These are phyloP conservation scores for Ogataea kodamae DNA, from an alignment of 805 yeast species.

Conservation along the genomic window DNA sequence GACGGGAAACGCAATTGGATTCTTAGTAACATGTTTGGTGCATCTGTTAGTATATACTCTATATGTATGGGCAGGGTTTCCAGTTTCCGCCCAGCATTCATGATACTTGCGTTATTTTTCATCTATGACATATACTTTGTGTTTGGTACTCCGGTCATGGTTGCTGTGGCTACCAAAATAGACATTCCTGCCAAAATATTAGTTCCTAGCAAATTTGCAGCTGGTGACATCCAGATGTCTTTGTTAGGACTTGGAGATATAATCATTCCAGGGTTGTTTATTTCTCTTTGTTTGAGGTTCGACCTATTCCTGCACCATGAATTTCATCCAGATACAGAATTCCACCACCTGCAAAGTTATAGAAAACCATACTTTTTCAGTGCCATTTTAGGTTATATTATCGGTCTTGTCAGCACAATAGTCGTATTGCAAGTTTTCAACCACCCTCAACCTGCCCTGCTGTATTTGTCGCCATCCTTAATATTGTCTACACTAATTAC, in stretches of 20 bases:
- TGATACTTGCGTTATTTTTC: slow-evolving; percentile 48
- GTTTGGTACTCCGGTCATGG: slow-evolving; percentile 59
- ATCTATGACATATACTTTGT: slow-evolving; percentile 66
- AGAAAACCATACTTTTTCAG: slow-evolving; percentile 44
- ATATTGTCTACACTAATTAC: slow-evolving; percentile 32
- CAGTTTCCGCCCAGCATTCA: slow-evolving; percentile 43
- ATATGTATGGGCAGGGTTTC: slow-evolving; percentile 38
- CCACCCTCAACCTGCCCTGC: slow-evolving; percentile 63
- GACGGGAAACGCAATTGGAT: slow-evolving; percentile 43
- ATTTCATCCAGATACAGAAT: slow-evolving; percentile 30
- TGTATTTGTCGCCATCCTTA: slow-evolving; percentile 56
- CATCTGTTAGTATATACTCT: slow-evolving; percentile 42
- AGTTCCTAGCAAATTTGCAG: slow-evolving; percentile 37
- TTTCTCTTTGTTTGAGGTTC: slow-evolving; percentile 51
- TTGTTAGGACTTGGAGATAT: slow-evolving; percentile 67
- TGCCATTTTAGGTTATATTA: slow-evolving; percentile 44
- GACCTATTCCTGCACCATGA: slow-evolving; percentile 45
- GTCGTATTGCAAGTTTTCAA: slow-evolving; percentile 36
- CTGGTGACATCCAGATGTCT: slow-evolving; percentile 25
- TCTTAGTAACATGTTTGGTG: slow-evolving; percentile 41
- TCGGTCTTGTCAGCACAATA: slow-evolving; percentile 45
- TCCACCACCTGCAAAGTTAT: slow-evolving; percentile 38
- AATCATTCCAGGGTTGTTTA: slow-evolving; percentile 54
- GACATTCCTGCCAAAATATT: slow-evolving; percentile 52
- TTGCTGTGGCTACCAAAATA: slow-evolving; percentile 52